Evolutionary conservation across 106 monocot genomes (phyloP).

Genomic region (Ottelia alismoides): DNA sequence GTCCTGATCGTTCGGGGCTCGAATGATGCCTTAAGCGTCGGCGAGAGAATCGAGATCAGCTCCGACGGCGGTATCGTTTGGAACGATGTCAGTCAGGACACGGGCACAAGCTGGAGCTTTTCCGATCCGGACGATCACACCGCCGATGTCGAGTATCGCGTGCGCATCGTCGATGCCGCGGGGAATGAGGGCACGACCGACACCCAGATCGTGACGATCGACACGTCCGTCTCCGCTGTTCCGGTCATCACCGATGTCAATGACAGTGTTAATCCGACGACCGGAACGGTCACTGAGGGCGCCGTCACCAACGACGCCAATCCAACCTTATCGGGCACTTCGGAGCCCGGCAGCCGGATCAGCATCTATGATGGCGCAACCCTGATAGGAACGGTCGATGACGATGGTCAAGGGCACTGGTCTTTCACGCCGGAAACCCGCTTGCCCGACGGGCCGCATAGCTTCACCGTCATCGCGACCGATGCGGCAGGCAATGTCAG

Average conservation of each 20-base stretch:
- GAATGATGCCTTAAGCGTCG: too few species aligned
- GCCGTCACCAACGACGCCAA: neutral
- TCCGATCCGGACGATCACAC: too few species aligned
- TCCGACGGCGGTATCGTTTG: too few species aligned
- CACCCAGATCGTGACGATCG: neutral
- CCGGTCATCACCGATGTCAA: neutral
- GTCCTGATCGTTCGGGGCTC: too few species aligned
- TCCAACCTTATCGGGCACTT: neutral
- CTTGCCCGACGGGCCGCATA: neutral
- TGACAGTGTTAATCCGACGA: neutral
- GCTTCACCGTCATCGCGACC: neutral
- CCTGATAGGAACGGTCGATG: neutral
- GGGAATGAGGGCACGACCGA: neutral
- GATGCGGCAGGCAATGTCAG: neutral
- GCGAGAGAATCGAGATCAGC: too few species aligned
- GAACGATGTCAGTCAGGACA: too few species aligned
- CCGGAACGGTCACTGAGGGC: neutral
- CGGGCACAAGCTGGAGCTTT: too few species aligned
- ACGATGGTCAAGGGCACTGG: neutral
- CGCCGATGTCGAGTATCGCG: too few species aligned
- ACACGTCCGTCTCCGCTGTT: neutral
- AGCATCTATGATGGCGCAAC: neutral
- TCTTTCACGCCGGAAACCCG: neutral
- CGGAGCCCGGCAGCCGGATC: neutral
- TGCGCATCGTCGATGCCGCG: too few species aligned